Evolutionary conservation across 495 filamentous ascomycete genomes (phyloP).

Genomic region (Parmelia sp.): DNA sequence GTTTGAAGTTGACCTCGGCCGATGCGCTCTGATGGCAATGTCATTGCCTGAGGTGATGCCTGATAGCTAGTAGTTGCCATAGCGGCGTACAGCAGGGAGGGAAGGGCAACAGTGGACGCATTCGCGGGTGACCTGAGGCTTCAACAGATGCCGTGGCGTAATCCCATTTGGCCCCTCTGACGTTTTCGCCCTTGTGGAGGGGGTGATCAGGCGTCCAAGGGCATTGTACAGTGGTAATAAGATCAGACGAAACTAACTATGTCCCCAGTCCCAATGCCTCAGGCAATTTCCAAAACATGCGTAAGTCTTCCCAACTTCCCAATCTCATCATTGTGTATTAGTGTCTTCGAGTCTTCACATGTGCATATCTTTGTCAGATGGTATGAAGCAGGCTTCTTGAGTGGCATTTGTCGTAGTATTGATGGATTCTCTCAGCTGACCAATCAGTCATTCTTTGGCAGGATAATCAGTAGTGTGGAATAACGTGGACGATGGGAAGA

Average conservation of each 20-base stretch:
- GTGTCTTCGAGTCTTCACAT: too few relatives aligned
- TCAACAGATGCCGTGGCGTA: background rate
- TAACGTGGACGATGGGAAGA: too few relatives aligned
- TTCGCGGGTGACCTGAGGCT: background rate
- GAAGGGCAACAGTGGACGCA: background rate
- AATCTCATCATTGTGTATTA: background rate
- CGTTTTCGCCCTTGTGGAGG: background rate
- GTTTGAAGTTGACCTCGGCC: background rate
- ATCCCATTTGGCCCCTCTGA: background rate
- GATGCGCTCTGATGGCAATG: background rate
- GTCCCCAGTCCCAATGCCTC: conserved; percentile 7
- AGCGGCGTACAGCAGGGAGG: background rate
- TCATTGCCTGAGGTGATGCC: background rate
- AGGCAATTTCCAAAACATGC: background rate
- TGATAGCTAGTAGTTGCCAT: background rate
- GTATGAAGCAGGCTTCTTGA: too few relatives aligned
- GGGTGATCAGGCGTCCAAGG: conserved; percentile 21
- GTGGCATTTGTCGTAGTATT: too few relatives aligned
- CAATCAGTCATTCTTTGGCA: background rate
- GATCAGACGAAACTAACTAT: background rate
- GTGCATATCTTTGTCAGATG: too few relatives aligned
- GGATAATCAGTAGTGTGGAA: background rate
- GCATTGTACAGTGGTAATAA: background rate
- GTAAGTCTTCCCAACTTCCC: background rate
- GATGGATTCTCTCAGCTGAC: background rate